Conservation (phyloP, 1,284 basidiomycete species). For the Marasmius tenuissimus region DNA sequence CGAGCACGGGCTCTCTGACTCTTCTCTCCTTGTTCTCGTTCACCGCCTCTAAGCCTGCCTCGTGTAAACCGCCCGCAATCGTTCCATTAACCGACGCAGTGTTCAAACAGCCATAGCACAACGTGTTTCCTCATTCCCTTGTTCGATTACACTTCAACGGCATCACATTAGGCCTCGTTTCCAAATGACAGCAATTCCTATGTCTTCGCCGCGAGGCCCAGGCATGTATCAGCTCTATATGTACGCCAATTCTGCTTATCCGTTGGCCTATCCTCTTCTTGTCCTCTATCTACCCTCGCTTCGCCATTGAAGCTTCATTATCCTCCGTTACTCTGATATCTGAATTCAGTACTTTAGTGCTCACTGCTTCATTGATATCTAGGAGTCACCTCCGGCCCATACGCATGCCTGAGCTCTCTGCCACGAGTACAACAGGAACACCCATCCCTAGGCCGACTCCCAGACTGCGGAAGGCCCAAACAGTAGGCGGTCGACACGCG, state of each 20-base stretch:
- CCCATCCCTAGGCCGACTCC: background rate
- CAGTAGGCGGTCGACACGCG: slow-evolving; percentile 1
- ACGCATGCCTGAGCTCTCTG: background rate
- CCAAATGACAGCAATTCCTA: too few relatives aligned
- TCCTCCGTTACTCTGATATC: background rate
- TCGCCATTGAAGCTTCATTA: background rate
- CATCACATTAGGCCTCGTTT: too few relatives aligned
- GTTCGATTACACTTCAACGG: too few relatives aligned
- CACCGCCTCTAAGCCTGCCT: too few relatives aligned
- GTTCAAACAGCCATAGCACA: too few relatives aligned
- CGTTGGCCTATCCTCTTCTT: background rate
- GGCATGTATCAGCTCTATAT: background rate
- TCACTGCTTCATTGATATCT: background rate
- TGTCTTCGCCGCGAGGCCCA: background rate
- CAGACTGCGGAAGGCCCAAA: slow-evolving; percentile 8
- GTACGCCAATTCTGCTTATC: background rate
- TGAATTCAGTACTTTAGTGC: background rate
- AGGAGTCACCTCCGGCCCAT: background rate
- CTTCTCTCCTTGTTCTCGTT: too few relatives aligned
- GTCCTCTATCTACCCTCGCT: background rate
- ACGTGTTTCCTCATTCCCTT: too few relatives aligned
- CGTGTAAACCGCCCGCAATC: too few relatives aligned
- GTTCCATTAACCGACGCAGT: too few relatives aligned
- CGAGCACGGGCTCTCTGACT: too few relatives aligned
- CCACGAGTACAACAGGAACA: background rate